Evolutionary conservation across 2,329 filamentous ascomycete genomes (phyloP).

Genomic region (Trichophyton schoenleinii): DNA sequence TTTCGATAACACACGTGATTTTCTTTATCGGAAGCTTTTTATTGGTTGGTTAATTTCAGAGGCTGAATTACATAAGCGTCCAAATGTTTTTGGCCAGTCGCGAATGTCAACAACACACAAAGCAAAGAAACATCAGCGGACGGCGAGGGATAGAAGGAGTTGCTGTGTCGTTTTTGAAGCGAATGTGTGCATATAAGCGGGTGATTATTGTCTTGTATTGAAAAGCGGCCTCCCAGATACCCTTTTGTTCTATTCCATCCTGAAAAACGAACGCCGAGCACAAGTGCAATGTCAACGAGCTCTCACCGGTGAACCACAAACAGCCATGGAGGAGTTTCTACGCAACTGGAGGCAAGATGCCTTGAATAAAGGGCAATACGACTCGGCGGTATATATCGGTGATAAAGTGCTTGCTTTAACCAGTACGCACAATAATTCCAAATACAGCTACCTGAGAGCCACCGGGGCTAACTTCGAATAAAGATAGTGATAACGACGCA

Average conservation of each 20-base stretch:
- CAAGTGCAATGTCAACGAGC: neutral
- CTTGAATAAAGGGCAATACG: slow-evolving; percentile 89
- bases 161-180: neutral
- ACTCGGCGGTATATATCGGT: slow-evolving; percentile 90
- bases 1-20: neutral
- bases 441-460: neutral
- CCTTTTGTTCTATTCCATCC: neutral
- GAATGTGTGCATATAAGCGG: neutral
- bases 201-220: neutral
- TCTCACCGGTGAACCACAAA: neutral
- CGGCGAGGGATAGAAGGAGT: neutral
- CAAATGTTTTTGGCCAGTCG: neutral
- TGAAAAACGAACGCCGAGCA: neutral
- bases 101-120: neutral
- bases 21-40: neutral
- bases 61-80: neutral
- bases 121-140: neutral
- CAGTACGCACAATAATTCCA: slow-evolving; percentile 40
- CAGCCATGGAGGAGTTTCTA: slow-evolving; percentile 75
- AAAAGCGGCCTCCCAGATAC: neutral
- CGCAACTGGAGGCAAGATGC: slow-evolving; percentile 92
- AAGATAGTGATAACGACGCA: slow-evolving; percentile 85
- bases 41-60: neutral
- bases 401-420: slow-evolving; percentile 94
- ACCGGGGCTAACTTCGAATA: neutral